Conservation (phyloP, 2,329 filamentous ascomycete species). For the Epichloe gansuensis region DNA sequence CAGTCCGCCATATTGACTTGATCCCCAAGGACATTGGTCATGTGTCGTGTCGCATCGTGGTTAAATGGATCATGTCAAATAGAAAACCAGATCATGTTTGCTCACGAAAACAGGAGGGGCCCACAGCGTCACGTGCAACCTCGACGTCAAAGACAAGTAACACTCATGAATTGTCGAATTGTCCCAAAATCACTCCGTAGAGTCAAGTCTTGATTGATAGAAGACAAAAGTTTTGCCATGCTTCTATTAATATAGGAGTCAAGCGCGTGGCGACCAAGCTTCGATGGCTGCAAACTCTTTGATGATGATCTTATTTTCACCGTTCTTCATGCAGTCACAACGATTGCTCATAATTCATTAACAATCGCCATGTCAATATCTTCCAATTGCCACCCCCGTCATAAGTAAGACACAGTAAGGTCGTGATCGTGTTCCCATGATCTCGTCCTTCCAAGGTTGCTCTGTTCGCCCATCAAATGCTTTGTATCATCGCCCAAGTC, state of each 20-base stretch:
- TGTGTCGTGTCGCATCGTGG: slow-evolving; percentile 23
- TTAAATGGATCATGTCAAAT: not conserved
- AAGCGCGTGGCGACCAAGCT: no score
- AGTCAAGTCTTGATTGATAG: no score
- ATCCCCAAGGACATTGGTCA: slow-evolving; percentile 35
- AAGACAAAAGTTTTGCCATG: no score
- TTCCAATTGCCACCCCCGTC: not conserved
- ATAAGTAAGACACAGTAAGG: not conserved
- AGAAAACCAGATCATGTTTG: not conserved
- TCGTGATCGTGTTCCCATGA: not conserved
- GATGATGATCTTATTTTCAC: no score
- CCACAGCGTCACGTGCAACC: slow-evolving; percentile 7
- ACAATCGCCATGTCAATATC: not conserved
- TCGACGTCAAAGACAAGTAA: not conserved
- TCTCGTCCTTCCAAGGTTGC: not conserved
- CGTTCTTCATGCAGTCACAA: not conserved
- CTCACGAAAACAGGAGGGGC: not conserved
- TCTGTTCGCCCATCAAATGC: not conserved
- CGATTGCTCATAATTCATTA: not conserved
- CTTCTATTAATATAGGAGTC: no score
- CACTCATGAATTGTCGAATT: no score
- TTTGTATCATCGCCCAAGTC: not conserved
- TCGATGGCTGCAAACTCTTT: no score
- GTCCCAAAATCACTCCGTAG: no score
- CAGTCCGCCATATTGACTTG: slow-evolving; percentile 29